Conservation (phyloP, 495 filamentous ascomycete genomes). For the Xylaria sp. region DNA sequence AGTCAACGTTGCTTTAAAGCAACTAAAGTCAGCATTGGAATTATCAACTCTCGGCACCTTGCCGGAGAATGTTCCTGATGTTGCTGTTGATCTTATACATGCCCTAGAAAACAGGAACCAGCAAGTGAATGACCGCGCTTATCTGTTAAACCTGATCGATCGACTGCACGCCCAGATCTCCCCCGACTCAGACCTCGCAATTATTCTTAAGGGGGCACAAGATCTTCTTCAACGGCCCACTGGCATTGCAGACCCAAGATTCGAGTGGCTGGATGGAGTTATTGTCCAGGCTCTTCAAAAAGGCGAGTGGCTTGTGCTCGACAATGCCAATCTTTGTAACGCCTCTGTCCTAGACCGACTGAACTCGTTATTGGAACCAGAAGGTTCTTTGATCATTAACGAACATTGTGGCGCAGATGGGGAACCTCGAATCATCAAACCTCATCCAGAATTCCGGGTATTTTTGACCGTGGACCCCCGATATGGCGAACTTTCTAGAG, state of each 20-base stretch:
- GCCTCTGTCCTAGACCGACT: constrained; percentile 92
- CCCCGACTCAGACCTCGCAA: constrained; percentile 36
- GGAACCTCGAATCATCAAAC: constrained; percentile 76
- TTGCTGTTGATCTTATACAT: constrained; percentile 53
- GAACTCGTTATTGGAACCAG: constrained; percentile 92
- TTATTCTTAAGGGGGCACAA: constrained; percentile 40
- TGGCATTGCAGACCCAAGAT: constrained; percentile 71
- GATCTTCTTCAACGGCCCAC: constrained; percentile 52
- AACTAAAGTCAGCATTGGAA: constrained; percentile 63
- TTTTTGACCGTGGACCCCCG: constrained; percentile 94
- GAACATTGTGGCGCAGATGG: constrained; percentile 87
- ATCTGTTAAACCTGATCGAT: constrained; percentile 43
- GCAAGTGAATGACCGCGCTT: constrained; percentile 39
- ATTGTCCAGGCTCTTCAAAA: constrained; percentile 85
- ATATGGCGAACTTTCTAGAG: constrained; percentile 91
- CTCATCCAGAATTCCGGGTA: constrained; percentile 87
- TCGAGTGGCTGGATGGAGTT: constrained; percentile 95
- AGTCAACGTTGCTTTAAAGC: constrained; percentile 59
- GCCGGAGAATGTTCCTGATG: constrained; percentile 49
- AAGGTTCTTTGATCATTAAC: constrained; percentile 86
- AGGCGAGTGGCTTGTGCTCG: constrained; percentile 91
- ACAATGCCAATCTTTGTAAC: constrained; percentile 96
- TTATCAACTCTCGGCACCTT: constrained; percentile 59
- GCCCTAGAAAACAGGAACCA: constrained; percentile 37
- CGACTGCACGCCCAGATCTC: constrained; percentile 36